These are phyloP conservation scores for Penicillium crystallinum DNA, from an alignment of 495 filamentous ascomycete genomes.

Conservation along the genomic window DNA sequence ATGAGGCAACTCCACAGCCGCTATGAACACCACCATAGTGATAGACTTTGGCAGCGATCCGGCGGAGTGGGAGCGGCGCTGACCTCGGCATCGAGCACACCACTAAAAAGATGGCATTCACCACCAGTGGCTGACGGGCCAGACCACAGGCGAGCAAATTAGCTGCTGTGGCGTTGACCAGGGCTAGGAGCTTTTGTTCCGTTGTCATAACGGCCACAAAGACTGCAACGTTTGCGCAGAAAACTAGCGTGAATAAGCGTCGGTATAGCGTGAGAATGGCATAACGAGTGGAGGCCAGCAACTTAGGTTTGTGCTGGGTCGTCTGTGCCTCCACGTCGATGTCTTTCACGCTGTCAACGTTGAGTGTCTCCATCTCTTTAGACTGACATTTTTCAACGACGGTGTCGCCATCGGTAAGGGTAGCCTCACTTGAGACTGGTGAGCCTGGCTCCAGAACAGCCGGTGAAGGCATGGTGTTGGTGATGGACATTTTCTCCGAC, in stretches of 20 bases:
- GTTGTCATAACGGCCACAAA: constrained; percentile 40
- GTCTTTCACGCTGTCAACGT: neutral
- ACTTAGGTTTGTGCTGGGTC: constrained; percentile 24
- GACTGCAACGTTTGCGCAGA: constrained; percentile 46
- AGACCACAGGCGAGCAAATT: constrained; percentile 53
- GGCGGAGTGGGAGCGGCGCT: constrained; percentile 58
- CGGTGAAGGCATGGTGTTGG: constrained; percentile 21
- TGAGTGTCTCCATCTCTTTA: constrained; percentile 21
- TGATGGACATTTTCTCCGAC: constrained; percentile 24
- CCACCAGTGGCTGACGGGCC: constrained; percentile 68
- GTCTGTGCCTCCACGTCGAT: constrained; percentile 33
- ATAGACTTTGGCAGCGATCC: constrained; percentile 66
- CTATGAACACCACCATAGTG: constrained; percentile 74
- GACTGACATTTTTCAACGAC: constrained; percentile 20
- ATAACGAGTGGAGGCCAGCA: constrained; percentile 31
- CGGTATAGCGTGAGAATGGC: constrained; percentile 44
- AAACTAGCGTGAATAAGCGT: constrained; percentile 49
- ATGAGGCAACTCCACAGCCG: constrained; percentile 61
- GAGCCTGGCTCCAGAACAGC: constrained; percentile 12
- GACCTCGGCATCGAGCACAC: constrained; percentile 55
- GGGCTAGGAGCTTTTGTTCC: constrained; percentile 30
- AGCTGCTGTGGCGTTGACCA: constrained; percentile 47
- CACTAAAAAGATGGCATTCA: constrained; percentile 64
- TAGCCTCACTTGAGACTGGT: constrained; percentile 16
- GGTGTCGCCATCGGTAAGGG: constrained; percentile 22